Evolutionary conservation across 2,329 filamentous ascomycete genomes (phyloP).

Genomic region (Raffaelea arxii): DNA sequence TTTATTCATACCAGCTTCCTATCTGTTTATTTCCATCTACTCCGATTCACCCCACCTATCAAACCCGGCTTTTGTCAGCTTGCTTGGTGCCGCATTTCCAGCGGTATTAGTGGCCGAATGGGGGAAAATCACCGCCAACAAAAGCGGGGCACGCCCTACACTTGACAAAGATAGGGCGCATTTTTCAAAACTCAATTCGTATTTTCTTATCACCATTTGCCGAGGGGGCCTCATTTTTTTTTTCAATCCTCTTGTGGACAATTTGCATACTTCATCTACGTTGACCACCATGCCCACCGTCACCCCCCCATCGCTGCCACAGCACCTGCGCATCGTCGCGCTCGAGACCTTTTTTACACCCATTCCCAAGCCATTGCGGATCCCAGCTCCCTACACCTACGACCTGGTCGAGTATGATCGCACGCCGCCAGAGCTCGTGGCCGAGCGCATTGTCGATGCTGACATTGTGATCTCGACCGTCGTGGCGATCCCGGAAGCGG

Average conservation of each 20-base stretch:
- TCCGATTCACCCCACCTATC: too few relatives aligned
- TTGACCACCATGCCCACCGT: too few relatives aligned
- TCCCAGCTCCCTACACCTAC: slow-evolving; percentile 19
- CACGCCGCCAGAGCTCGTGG: slow-evolving; percentile 17
- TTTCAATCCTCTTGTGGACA: not conserved
- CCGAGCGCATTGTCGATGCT: slow-evolving; percentile 23
- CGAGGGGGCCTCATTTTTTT: not conserved
- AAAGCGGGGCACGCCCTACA: too few relatives aligned
- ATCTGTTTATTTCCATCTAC: too few relatives aligned
- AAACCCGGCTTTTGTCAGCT: too few relatives aligned
- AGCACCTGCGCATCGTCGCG: slow-evolving; percentile 23
- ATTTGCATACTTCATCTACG: too few relatives aligned
- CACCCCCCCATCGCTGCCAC: slow-evolving; percentile 5
- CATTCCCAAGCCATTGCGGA: slow-evolving; percentile 17
- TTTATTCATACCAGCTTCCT: too few relatives aligned
- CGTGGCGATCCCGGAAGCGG: slow-evolving; percentile 17
- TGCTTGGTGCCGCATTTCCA: too few relatives aligned
- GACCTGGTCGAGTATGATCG: slow-evolving; percentile 18
- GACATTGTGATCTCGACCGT: slow-evolving; percentile 25
- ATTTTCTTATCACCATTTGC: not conserved
- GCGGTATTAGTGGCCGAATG: too few relatives aligned
- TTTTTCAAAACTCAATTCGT: not conserved
- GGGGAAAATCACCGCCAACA: too few relatives aligned
- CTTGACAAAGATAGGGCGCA: too few relatives aligned
- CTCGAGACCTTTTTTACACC: slow-evolving; percentile 23